These are phyloP conservation scores for Athelia sp. DNA, from an alignment of 1,284 basidiomycete genomes.

Conservation along the genomic window DNA sequence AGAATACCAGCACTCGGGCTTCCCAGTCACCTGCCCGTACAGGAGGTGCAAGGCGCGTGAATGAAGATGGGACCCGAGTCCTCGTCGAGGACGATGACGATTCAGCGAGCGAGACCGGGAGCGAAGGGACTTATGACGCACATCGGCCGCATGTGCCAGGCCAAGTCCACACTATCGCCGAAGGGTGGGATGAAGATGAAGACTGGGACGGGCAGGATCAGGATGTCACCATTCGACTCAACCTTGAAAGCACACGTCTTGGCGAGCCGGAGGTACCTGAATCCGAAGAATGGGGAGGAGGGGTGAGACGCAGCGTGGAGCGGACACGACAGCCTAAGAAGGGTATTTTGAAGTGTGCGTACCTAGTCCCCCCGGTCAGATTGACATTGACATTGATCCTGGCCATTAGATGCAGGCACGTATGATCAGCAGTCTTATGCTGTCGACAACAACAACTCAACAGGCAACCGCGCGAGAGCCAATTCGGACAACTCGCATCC, in stretches of 20 bases:
- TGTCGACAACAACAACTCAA: slow-evolving; percentile 34
- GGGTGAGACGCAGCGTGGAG: slow-evolving; percentile 65
- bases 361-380: slow-evolving; percentile 6
- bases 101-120: slow-evolving; percentile 37
- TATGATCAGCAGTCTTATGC: slow-evolving; percentile 59
- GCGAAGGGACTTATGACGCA: slow-evolving; percentile 36
- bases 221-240: slow-evolving; percentile 69
- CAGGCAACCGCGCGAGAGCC: slow-evolving; percentile 55
- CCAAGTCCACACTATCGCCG: slow-evolving; percentile 20
- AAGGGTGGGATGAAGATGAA: slow-evolving; percentile 72
- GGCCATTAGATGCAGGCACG: slow-evolving; percentile 47
- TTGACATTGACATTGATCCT: slow-evolving; percentile 13
- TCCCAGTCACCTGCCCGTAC: slow-evolving; percentile 37
- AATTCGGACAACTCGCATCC: slow-evolving; percentile 75
- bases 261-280: slow-evolving; percentile 41
- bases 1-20: slow-evolving; percentile 63
- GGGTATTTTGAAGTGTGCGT: slow-evolving; percentile 88
- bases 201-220: slow-evolving; percentile 62
- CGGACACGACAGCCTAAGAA: slow-evolving; percentile 62
- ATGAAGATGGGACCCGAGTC: slow-evolving; percentile 65
- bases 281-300: slow-evolving; percentile 68
- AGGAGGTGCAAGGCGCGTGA: slow-evolving; percentile 37
- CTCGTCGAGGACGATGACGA: slow-evolving; percentile 72
- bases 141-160: slow-evolving; percentile 18
- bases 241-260: slow-evolving; percentile 36